Evolutionary conservation across 2,329 filamentous ascomycete species (phyloP), one percentile per base, ranked within the genome.

Genomic region (Geoglossum cookeanum): DNA sequence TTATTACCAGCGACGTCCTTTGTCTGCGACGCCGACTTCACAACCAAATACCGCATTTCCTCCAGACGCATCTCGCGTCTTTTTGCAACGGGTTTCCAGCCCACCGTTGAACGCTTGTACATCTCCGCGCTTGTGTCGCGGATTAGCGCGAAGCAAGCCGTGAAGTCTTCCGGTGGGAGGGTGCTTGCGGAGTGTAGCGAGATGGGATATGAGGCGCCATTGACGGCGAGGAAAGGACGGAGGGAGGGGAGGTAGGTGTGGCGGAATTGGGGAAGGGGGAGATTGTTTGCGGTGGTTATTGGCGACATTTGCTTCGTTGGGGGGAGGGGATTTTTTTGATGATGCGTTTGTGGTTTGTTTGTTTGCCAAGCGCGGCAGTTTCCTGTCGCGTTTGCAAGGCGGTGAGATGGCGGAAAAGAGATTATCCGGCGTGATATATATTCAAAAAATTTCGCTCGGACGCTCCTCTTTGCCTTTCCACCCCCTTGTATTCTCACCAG

Each of bases 11-110:
- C 42, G 27, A 8, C n/a, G 55, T 44, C 42, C 13, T 45, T 39
- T 56, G 9, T 22, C 39, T 30, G 37, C 3, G 54, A 9, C 60
- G 73, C 73, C 3, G 54, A 9, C 60, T 73, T 74, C 54, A 85
- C 75, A 3, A 88, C 68, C 6, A 89, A 71, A 66, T 87, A 90
- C 48, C 82, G 76, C 67, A 90, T 76, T 58, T 82, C 80, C 0
- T 72, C 67, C 4, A 83, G 78, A 59, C 70, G 70, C 85, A 90
- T 88, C 71, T 90, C 85, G 11, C 69, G 69, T 55, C 71, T 70
- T 71, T 89, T 90, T 48, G 71, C 70, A 2, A 62, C 66, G 0
- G 77, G 75, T 52, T 80, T 75, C 85, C 85, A 90, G 52, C 81
- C 81, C 0, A 69, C 65, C 5, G 72, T 73, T 1, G 84, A 86